These are phyloP conservation scores for Mycena rebaudengoi DNA, from an alignment of 768 basidiomycete genomes.

Conservation along the genomic window DNA sequence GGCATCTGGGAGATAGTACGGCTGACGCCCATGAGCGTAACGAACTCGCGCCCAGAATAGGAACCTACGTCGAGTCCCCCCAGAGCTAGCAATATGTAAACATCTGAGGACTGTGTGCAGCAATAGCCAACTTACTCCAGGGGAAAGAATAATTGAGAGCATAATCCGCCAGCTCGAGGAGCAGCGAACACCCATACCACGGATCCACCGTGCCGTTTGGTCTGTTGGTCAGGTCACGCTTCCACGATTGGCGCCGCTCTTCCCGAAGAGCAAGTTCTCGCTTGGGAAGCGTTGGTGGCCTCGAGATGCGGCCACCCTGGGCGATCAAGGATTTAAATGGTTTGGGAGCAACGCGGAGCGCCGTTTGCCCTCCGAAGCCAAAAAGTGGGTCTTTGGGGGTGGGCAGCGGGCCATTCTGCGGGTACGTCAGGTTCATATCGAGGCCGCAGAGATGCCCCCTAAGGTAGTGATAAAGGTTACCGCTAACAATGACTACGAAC, in stretches of 20 bases:
- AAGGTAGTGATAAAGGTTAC: no score
- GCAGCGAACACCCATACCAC: conserved; percentile 71
- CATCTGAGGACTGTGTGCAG: no score
- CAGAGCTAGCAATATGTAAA: no score
- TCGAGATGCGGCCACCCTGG: conserved; percentile 20
- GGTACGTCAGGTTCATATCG: conserved; percentile 74
- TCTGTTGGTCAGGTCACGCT: conserved; percentile 55
- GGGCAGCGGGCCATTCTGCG: conserved; percentile 63
- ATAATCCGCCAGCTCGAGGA: conserved; percentile 68
- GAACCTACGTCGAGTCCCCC: no score
- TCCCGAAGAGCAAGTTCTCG: conserved; percentile 28
- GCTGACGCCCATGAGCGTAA: background rate
- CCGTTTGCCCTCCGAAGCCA: conserved; percentile 21
- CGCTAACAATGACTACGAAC: no score
- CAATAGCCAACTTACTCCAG: conserved; percentile 36
- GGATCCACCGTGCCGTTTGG: conserved; percentile 63
- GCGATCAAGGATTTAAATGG: background rate
- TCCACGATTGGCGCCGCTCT: conserved; percentile 43
- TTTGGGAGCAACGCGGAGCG: conserved; percentile 4
- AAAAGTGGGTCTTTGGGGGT: conserved; percentile 32
- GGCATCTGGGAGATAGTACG: conserved; percentile 64
- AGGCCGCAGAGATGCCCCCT: conserved; percentile 71
- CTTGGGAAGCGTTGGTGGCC: conserved; percentile 24
- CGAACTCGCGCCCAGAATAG: no score
- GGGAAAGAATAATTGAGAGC: conserved; percentile 77